Evolutionary conservation across 2,329 filamentous ascomycete species (phyloP).

Genomic region (Mycosphaerella sp.): DNA sequence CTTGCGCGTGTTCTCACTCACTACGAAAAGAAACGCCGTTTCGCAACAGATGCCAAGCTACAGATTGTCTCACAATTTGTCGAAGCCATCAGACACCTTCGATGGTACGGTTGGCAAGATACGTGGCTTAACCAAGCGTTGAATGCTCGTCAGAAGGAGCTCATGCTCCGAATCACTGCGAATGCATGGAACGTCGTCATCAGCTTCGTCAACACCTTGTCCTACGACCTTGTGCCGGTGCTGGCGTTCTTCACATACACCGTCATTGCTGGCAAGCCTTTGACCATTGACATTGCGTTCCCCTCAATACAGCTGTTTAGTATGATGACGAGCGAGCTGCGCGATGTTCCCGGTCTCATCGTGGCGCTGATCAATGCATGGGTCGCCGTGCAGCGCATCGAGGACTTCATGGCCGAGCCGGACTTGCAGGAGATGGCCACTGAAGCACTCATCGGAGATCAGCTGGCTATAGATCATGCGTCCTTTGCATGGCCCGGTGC

Average conservation of each 20-base stretch:
- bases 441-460: constrained; percentile 31
- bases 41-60: constrained; percentile 68
- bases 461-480: constrained; percentile 52
- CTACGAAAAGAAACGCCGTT: constrained; percentile 64
- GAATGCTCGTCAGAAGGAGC: constrained; percentile 59
- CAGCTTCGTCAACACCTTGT: constrained; percentile 61
- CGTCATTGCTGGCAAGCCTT: constrained; percentile 56
- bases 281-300: constrained; percentile 78
- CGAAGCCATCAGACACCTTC: constrained; percentile 71
- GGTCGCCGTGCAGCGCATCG: constrained; percentile 75
- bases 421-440: constrained; percentile 51
- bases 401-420: constrained; percentile 79
- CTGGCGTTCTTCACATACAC: constrained; percentile 79
- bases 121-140: constrained; percentile 66
- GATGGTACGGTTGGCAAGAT: constrained; percentile 78
- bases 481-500: constrained; percentile 76
- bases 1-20: constrained; percentile 60
- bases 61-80: constrained; percentile 81
- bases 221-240: constrained; percentile 69
- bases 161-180: constrained; percentile 58
- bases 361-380: constrained; percentile 72
- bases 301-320: constrained; percentile 75
- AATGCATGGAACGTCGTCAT: constrained; percentile 59
- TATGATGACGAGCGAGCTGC: constrained; percentile 66
- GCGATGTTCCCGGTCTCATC: constrained; percentile 68